A percentile compares a stretch with the other conserved stretches of the same genome.
phyloP scores from a whole-genome alignment of 257 asterid genomes.

The Solanum dulcamara region DNA sequence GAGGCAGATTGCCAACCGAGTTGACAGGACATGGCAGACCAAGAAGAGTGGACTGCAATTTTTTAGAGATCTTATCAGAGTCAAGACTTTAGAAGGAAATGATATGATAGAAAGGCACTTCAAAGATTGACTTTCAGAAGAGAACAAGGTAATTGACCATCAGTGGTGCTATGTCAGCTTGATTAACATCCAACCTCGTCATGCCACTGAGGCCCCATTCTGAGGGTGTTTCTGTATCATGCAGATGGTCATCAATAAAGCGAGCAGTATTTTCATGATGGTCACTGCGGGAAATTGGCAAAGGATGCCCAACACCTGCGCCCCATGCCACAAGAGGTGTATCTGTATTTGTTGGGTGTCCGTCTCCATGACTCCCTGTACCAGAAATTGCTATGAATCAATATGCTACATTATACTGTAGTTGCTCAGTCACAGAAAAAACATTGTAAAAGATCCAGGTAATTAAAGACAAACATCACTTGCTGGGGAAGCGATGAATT shows the following conservation, averaged over 20 bases:
- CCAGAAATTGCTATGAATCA: not conserved
- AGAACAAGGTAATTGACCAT: conserved; percentile 51
- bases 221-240: conserved; percentile 74
- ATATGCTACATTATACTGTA: not conserved
- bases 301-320: conserved; percentile 65
- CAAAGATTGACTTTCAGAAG: not conserved
- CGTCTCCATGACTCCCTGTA: conserved; percentile 98
- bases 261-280: conserved; percentile 35
- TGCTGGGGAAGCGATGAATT: not conserved
- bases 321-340: conserved; percentile 99
- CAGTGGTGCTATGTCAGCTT: conserved; percentile 95
- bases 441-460: not conserved
- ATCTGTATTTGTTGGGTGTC: conserved; percentile 91
- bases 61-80: conserved; percentile 16
- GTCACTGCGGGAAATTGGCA: conserved; percentile 27
- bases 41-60: conserved; percentile 79
- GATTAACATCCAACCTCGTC: conserved; percentile 91
- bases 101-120: not conserved
- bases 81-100: not conserved
- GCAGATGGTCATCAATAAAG: conserved; percentile 82
- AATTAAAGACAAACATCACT: not conserved
- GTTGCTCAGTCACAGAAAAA: not conserved
- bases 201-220: conserved; percentile 90
- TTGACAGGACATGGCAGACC: conserved; percentile 93
- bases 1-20: conserved; percentile 92